Evolutionary conservation across 208 protist species (phyloP).

Genomic region (Naegleria fowleri): DNA sequence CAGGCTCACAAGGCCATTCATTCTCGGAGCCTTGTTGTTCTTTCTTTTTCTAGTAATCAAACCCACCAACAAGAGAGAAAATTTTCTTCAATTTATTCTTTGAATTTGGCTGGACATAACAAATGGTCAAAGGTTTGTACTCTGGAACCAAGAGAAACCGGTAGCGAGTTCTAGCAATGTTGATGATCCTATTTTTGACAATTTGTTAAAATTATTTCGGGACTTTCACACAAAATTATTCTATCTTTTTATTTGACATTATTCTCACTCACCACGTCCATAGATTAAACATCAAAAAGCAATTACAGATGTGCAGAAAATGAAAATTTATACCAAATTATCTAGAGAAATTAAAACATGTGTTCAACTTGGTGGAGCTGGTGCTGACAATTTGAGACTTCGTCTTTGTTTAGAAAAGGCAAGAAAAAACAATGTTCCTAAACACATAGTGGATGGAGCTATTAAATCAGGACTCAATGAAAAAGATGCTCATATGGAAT

Average conservation of each 20-base stretch:
- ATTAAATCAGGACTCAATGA: neutral
- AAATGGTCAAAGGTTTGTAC: neutral
- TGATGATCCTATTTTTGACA: too few species aligned
- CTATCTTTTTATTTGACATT: too few species aligned
- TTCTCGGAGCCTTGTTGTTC: too few species aligned
- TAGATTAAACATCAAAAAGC: constrained; percentile 15
- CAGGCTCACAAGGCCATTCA: too few species aligned
- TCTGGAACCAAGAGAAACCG: too few species aligned
- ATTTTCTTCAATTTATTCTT: neutral
- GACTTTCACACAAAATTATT: too few species aligned
- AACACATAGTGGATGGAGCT: neutral
- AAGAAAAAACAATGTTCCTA: neutral
- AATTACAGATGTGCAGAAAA: constrained; percentile 1
- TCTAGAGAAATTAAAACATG: neutral
- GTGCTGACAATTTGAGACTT: neutral
- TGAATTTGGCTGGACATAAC: neutral
- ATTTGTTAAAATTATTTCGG: too few species aligned
- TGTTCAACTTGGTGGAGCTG: neutral
- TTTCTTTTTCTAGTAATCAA: too few species aligned
- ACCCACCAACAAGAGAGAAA: too few species aligned
- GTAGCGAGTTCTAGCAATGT: too few species aligned
- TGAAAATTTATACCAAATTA: constrained; percentile 1
- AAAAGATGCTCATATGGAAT: neutral
- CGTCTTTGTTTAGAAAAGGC: neutral
- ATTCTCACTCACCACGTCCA: neutral